Conservation (phyloP, 2,329 filamentous ascomycete species). For the Penicillium sp. region DNA sequence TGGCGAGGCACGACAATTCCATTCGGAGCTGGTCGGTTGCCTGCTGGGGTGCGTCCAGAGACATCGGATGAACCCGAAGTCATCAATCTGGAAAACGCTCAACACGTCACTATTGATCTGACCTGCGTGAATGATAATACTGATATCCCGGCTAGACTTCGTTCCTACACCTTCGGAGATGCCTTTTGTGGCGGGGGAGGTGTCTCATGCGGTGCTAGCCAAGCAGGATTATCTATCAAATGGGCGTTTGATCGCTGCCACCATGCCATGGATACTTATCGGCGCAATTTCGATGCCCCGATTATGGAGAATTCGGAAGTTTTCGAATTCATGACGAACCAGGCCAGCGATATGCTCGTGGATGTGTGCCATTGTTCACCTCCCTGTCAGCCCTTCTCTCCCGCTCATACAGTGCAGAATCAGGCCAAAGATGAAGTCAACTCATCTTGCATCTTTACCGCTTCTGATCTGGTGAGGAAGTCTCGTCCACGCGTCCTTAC, state of each 20-base stretch:
- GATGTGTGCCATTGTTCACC: conserved; percentile 71
- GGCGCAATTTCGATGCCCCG: conserved; percentile 50
- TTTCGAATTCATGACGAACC: conserved; percentile 39
- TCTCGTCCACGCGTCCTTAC: conserved; percentile 64
- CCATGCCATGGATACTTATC: conserved; percentile 54
- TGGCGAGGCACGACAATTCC: conserved; percentile 33
- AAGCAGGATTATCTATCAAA: conserved; percentile 54
- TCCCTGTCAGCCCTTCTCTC: conserved; percentile 71
- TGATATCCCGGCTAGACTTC: background rate
- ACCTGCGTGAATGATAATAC: conserved; percentile 3
- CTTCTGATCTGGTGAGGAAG: conserved; percentile 51
- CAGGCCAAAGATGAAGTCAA: conserved; percentile 61
- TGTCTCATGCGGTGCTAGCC: conserved; percentile 57
- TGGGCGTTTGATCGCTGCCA: conserved; percentile 60
- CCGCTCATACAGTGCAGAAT: conserved; percentile 57
- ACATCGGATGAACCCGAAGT: background rate
- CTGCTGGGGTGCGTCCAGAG: background rate
- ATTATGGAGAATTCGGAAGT: conserved; percentile 40
- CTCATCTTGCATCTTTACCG: conserved; percentile 49
- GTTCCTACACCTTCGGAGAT: conserved; percentile 62
- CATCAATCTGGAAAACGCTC: conserved; percentile 7
- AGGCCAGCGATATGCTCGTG: conserved; percentile 40
- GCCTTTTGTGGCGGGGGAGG: conserved; percentile 69
- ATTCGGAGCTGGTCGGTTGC: conserved; percentile 24
- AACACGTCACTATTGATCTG: conserved; percentile 16